These are phyloP conservation scores for Persicaria tinctoria DNA, from an alignment of 148 eudicot genomes.

Conservation along the genomic window DNA sequence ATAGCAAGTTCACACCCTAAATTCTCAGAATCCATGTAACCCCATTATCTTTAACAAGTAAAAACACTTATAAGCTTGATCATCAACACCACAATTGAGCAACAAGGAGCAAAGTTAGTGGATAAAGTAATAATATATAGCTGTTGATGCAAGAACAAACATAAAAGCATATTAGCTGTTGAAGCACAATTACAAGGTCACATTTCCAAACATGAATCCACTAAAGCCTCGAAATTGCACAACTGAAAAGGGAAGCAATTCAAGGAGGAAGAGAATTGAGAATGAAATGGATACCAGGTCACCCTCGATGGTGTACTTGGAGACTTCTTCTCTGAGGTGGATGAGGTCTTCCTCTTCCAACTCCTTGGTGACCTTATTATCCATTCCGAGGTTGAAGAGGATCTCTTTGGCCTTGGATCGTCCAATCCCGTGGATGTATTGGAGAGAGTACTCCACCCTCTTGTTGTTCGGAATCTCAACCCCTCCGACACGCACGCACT, in stretches of 20 bases:
- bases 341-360: constrained; percentile 50
- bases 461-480: constrained; percentile 61
- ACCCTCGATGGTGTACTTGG: constrained; percentile 59
- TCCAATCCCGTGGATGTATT: constrained; percentile 60
- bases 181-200: neutral
- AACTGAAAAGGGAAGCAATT: neutral
- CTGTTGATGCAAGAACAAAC: too few relatives aligned
- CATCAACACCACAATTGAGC: too few relatives aligned
- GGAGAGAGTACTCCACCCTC: constrained; percentile 48
- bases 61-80: too few relatives aligned
- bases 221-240: neutral
- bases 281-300: constrained; percentile 36
- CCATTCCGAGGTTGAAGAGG: constrained; percentile 41
- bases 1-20: too few relatives aligned
- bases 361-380: constrained; percentile 52
- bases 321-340: constrained; percentile 38
- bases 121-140: too few relatives aligned
- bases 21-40: too few relatives aligned
- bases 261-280: neutral
- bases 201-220: neutral
- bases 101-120: too few relatives aligned
- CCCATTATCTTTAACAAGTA: too few relatives aligned
- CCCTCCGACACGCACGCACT: constrained; percentile 58
- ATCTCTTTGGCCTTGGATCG: constrained; percentile 42
- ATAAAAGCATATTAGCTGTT: too few relatives aligned